Evolutionary conservation across 139 green algal genomes (phyloP), one percentile per base, ranked within the genome.

Genomic region (Closterium sp.): DNA sequence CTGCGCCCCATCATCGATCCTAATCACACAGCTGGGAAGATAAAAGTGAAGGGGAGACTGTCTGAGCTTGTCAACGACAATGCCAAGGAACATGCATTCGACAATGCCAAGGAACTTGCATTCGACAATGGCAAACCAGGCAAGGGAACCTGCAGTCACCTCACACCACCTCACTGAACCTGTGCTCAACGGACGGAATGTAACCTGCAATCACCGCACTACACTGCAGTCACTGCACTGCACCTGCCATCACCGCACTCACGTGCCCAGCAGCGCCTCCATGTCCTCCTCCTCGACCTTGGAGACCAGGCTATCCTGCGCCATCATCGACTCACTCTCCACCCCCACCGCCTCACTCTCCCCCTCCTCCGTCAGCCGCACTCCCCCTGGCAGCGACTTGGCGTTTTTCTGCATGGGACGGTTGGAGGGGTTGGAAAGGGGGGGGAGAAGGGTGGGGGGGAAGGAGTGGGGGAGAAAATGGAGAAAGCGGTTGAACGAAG

Each of bases 261-360:
- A 93, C 89, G 89, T 91, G 84, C 89, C 90, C 36, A 93, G 85
- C 85, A 93, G 90, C 33, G 90, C 85, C 30, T 91, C 84, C 84
- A 93, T 91, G 90, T 91, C 90, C 86, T 91, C 64, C 90, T 93
- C 90, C 55, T 93, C 90, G 9, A 69, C 43, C 33, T 55, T 69
- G 2, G 85, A 91, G 28, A 93, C 90, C 32, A 92, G 89, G 31
- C 31, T 35, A 12, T 92, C 35, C 76, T 91, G 43, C 86, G 30
- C 30, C 87, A 84, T 90, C 31, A 86, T 86, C 55, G 55, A 76
- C 55, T 76, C 55, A 19, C 55, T 76, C 55, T 76, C 55, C 55
- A 76, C 55, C 55, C 55, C 55, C 55, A 76, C 55, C 55, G 55
- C 55, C 55, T 76, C 55, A 19, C 55, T 19, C 55, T 76, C 55